Evolutionary conservation across 1,284 basidiomycete genomes (phyloP), one percentile per base, ranked within the genome.

Genomic region (Schizopora paradoxa): DNA sequence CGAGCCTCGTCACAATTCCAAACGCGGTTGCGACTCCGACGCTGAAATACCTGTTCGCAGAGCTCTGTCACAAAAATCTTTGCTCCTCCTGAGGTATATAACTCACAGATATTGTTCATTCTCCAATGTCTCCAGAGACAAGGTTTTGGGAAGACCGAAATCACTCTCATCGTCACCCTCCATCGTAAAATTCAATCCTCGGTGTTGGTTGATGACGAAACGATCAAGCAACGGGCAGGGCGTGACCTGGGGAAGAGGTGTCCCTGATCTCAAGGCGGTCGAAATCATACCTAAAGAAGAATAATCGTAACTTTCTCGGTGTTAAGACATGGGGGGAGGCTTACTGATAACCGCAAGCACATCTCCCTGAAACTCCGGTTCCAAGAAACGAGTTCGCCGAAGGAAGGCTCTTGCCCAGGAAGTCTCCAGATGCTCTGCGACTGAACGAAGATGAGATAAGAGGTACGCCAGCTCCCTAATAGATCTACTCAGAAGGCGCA

Each of bases 331-430:
- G 35, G 25, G 16, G 8, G 2, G 29, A 14, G 25, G 57, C 79
- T 49, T 51, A 86, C 83, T 82, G 51, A 91, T 80, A 10, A 91
- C 83, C 7, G 86, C 84, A 8, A 91, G 67, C 6, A 89, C 73
- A 51, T 92, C 90, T 2, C 89, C 91, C 48, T 92, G 79, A 56
- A 93, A 93, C 51, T 83, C 76, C 0, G 85, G 76, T 59, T 93
- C 88, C 10, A 83, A 66, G 51, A 93, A 77, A 1, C 87, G 72
- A 0, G 88, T 89, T 16, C 89, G 68, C 14, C 75, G 74, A 13
- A 93, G 69, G 51, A 92, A 79, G 0, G 89, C 90, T 22, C 74
- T 75, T 14, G 77, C 75, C 89, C 85, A 93, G 11, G 74, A 67
- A 0, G 79, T 76, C 43, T 87, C 82, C 41, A 87, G 66, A 49